Conservation (phyloP, 192 early-diverging fungal genomes). For the Coemansia erecta region DNA sequence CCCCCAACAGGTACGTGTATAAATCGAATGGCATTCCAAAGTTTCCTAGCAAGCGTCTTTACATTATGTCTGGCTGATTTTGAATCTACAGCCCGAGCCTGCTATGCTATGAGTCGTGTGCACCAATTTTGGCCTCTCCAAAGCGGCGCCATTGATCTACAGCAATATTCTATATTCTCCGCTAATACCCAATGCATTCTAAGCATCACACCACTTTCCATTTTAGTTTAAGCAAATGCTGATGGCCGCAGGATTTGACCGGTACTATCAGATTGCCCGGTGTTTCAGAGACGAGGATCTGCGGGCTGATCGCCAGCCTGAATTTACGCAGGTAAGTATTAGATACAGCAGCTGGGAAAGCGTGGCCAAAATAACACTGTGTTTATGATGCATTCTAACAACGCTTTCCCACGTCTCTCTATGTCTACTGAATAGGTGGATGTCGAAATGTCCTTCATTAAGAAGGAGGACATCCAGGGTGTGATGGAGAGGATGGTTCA, state of each 20-base stretch:
- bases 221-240: conserved; percentile 86
- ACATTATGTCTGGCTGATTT: neutral
- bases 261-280: conserved; percentile 89
- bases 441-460: conserved; percentile 85
- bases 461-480: conserved; percentile 65
- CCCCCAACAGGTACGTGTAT: conserved; percentile 71
- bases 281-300: conserved; percentile 91
- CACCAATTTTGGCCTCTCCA: neutral
- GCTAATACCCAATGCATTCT: neutral
- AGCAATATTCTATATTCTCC: neutral
- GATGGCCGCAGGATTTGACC: conserved; percentile 86
- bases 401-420: too few relatives aligned
- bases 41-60: too few relatives aligned
- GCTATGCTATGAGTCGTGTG: neutral
- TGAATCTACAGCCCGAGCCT: neutral
- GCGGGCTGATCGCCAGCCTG: conserved; percentile 86
- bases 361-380: too few relatives aligned
- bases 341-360: neutral
- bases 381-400: too few relatives aligned
- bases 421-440: conserved; percentile 61
- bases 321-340: conserved; percentile 79
- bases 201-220: neutral
- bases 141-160: neutral
- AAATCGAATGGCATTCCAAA: neutral
- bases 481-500: conserved; percentile 73